Conservation (phyloP, 164 flowering plant species). For the Brasenia schreberi region DNA sequence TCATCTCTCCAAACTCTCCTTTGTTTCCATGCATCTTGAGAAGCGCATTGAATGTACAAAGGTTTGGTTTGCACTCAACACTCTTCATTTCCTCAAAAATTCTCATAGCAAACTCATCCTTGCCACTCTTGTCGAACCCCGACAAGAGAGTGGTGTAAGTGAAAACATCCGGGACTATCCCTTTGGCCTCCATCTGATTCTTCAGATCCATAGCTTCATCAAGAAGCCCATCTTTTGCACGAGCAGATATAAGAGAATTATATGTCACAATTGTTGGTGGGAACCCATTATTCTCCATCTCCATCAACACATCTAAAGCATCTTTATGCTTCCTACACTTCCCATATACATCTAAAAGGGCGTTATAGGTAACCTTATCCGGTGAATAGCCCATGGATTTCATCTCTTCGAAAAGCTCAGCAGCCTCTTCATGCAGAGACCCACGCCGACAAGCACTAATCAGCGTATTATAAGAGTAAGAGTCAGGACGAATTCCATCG, state of each 20-base stretch:
- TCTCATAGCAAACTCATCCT: constrained; percentile 64
- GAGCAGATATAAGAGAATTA: constrained; percentile 78
- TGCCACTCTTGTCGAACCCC: constrained; percentile 85
- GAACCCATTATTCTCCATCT: constrained; percentile 70
- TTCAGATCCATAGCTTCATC: constrained; percentile 73
- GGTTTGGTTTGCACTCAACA: constrained; percentile 68
- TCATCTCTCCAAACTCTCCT: constrained; percentile 76
- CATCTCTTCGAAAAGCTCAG: constrained; percentile 61
- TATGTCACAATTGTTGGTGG: constrained; percentile 69
- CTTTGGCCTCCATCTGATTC: constrained; percentile 47
- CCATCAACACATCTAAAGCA: constrained; percentile 58
- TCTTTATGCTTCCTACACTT: constrained; percentile 67
- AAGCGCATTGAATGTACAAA: constrained; percentile 83
- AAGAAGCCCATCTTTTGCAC: constrained; percentile 65
- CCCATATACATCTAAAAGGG: constrained; percentile 84
- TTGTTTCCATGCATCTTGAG: constrained; percentile 90
- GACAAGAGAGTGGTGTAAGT: constrained; percentile 86
- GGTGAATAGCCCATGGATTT: constrained; percentile 54
- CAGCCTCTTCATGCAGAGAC: constrained; percentile 73
- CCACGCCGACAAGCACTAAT: constrained; percentile 80
- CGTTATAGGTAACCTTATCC: constrained; percentile 89
- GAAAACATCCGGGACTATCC: constrained; percentile 74
- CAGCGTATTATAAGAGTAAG: constrained; percentile 81
- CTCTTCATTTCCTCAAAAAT: constrained; percentile 73
- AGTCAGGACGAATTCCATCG: constrained; percentile 55